These are phyloP conservation scores for Collybia nuda DNA, from an alignment of 768 basidiomycete species.

Conservation along the genomic window DNA sequence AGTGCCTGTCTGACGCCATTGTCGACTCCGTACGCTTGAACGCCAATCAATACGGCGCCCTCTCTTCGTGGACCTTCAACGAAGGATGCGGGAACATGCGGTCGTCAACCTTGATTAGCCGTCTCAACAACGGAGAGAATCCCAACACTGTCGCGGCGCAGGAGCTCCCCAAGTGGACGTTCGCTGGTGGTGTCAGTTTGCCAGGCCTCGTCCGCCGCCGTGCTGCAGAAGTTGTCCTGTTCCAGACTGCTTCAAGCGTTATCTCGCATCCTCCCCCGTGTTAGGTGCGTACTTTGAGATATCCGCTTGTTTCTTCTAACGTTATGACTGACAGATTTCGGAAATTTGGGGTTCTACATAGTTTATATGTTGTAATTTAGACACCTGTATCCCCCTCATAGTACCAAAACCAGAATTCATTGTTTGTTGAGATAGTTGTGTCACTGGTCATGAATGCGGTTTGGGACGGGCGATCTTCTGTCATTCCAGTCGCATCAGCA, in stretches of 20 bases:
- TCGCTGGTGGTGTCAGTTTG: conserved; percentile 24
- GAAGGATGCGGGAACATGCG: conserved; percentile 24
- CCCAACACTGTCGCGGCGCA: conserved; percentile 30
- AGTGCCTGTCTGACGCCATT: conserved; percentile 27
- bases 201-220: conserved; percentile 20
- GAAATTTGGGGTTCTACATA: too few relatives aligned
- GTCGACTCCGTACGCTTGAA: conserved; percentile 22
- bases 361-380: too few relatives aligned
- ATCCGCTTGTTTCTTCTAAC: too few relatives aligned
- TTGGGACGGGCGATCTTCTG: too few relatives aligned
- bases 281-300: too few relatives aligned
- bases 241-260: conserved; percentile 27
- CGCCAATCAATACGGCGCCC: conserved; percentile 34
- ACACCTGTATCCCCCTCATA: too few relatives aligned
- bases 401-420: too few relatives aligned
- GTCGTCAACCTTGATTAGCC: conserved; percentile 26
- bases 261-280: conserved; percentile 20
- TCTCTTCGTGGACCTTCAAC: conserved; percentile 30
- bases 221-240: conserved; percentile 18
- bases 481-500: too few relatives aligned
- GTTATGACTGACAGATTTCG: too few relatives aligned
- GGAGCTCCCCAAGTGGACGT: conserved; percentile 30
- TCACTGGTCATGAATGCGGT: too few relatives aligned
- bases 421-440: too few relatives aligned
- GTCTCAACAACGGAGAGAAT: conserved; percentile 28